phyloP scores from a whole-genome alignment of 805 yeast species.

The Spathaspora passalidarum region DNA sequence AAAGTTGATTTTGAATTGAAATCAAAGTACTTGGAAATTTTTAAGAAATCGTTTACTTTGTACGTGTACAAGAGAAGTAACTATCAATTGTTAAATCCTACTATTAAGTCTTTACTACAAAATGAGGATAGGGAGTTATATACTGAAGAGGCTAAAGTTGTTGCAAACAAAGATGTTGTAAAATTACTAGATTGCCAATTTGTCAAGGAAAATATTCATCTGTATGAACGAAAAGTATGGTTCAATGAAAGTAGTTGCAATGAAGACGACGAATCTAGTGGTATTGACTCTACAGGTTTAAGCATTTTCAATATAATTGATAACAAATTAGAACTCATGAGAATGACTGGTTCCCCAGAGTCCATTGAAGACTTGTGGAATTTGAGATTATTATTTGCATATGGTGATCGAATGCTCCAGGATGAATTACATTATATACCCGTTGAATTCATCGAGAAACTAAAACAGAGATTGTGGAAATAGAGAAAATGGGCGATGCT shows the following conservation, averaged over 20 bases:
- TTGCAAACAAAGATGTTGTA: conserved; percentile 22
- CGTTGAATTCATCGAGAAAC: conserved; percentile 49
- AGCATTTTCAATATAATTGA: conserved; percentile 49
- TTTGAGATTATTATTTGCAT: conserved; percentile 58
- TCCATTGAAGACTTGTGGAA: conserved; percentile 61
- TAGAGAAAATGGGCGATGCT: neutral
- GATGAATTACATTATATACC: conserved; percentile 44
- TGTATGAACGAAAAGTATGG: conserved; percentile 30
- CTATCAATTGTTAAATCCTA: conserved; percentile 34
- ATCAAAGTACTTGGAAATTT: conserved; percentile 40
- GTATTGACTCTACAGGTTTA: conserved; percentile 27
- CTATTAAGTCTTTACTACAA: conserved; percentile 31
- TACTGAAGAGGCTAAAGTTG: conserved; percentile 24
- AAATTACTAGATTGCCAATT: conserved; percentile 21
- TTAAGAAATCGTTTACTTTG: conserved; percentile 44
- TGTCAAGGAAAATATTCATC: conserved; percentile 16
- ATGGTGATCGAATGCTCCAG: conserved; percentile 41
- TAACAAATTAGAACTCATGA: conserved; percentile 49
- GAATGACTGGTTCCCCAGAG: conserved; percentile 39
- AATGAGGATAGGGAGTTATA: conserved; percentile 31
- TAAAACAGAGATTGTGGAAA: conserved; percentile 45
- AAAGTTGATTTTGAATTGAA: conserved; percentile 40
- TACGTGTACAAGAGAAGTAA: conserved; percentile 49
- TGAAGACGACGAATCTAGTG: neutral
- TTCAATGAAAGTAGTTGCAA: conserved; percentile 20